Evolutionary conservation across 257 asterid genomes (phyloP), one percentile per base, ranked within the genome.

Genomic region (Plantago major): DNA sequence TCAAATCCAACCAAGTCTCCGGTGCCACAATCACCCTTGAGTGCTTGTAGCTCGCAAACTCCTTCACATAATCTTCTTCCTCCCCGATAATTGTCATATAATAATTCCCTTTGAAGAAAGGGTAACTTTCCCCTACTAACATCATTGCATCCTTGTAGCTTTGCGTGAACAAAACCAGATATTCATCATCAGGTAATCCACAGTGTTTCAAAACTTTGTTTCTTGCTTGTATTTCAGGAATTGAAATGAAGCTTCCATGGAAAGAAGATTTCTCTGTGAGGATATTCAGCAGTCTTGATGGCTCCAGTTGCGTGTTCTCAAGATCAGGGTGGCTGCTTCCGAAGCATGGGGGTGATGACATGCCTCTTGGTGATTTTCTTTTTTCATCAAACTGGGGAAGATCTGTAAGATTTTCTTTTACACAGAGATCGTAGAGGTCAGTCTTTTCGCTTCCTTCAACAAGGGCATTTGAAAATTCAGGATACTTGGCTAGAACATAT

Each of bases 161-260:
- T 22, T 79, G 80, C 2, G 82, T 73, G 60, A 87, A 87, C 37
- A 82, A 73, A 44, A 87, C 87, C 9, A 89, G 73, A 66, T 89
- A 89, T 18, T 87, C 95, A 26, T 87, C 95, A 10, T 82, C 94
- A 4, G 76, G 75, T 46, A 89, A 66, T 45, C 97, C 95, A 55
- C 91, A 89, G 68, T 84, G 89, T 59, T 82, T 86, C 38, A 89
- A 65, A 17, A 86, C 97, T 60, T 79, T 79, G 71, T 89, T 89
- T 50, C 94, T 67, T 4, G 82, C 97, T 69, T 89, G 94, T n/a
- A 86, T 89, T 78, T 89, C 95, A 11, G 91, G 97, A 60, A 86
- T 86, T 0, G 97, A 89, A 22, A 86, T 72, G 67, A 89, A 89
- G 75, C 82, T 86, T 13, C 95, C 95, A 0, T 65, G 73, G 42